These are phyloP conservation scores for Globisporangium viniferum DNA, from an alignment of 352 stramenopile genomes.

Conservation along the genomic window DNA sequence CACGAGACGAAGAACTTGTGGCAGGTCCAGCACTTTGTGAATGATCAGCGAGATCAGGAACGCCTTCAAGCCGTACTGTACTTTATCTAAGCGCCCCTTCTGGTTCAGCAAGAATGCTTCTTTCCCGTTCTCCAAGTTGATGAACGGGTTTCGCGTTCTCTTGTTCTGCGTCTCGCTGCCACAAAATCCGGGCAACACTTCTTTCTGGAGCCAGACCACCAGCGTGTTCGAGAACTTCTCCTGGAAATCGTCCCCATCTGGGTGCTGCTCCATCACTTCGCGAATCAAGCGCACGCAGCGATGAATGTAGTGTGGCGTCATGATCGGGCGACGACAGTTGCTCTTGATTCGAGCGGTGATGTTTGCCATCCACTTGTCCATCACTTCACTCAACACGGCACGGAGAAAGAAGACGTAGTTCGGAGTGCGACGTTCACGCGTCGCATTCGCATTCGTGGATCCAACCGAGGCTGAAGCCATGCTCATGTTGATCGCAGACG, in stretches of 20 bases:
- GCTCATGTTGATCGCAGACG: slow-evolving; percentile 76
- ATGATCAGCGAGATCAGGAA: slow-evolving; percentile 81
- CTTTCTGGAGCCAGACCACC: slow-evolving; percentile 83
- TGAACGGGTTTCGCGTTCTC: slow-evolving; percentile 78
- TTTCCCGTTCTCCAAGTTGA: slow-evolving; percentile 77
- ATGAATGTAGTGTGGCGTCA: slow-evolving; percentile 81
- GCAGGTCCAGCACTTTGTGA: slow-evolving; percentile 83
- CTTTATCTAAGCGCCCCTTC: slow-evolving; percentile 75
- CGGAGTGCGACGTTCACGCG: slow-evolving; percentile 65
- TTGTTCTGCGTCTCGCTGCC: slow-evolving; percentile 69
- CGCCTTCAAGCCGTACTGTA: slow-evolving; percentile 85
- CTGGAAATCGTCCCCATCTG: slow-evolving; percentile 80
- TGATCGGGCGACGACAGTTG: slow-evolving; percentile 75
- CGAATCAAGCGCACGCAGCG: slow-evolving; percentile 81
- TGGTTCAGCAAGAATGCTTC: slow-evolving; percentile 82
- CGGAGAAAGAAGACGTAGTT: slow-evolving; percentile 88
- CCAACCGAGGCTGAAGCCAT: slow-evolving; percentile 68
- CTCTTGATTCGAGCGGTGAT: slow-evolving; percentile 56
- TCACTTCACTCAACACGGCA: slow-evolving; percentile 76
- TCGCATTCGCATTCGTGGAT: slow-evolving; percentile 73
- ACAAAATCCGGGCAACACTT: slow-evolving; percentile 79
- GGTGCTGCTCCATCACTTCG: slow-evolving; percentile 81
- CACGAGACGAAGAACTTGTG: slow-evolving; percentile 80
- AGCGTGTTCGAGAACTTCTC: slow-evolving; percentile 85
- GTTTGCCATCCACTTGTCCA: slow-evolving; percentile 90